A percentile compares a stretch with the other conserved stretches of the same genome.
Evolutionary conservation across 306 rosid genomes (phyloP).

Genomic region (Cucurbita ficifolia): DNA sequence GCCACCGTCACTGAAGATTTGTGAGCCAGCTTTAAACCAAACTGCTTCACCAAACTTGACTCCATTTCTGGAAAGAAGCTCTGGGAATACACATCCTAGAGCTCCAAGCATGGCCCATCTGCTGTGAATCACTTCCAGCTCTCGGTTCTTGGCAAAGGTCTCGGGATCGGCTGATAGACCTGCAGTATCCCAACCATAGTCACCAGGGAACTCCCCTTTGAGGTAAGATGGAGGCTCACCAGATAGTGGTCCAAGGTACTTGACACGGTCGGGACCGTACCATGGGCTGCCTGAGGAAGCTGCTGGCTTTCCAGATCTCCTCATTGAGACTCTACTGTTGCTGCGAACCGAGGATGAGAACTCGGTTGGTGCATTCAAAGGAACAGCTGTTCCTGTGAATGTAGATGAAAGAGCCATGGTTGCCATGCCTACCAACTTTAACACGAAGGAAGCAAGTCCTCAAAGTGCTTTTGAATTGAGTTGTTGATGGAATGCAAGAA

Average conservation of each 20-base stretch:
- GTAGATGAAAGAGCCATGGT: slow-evolving; percentile 24
- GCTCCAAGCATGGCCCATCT: slow-evolving; percentile 31
- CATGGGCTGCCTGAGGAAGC: slow-evolving; percentile 19
- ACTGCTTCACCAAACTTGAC: slow-evolving; percentile 26
- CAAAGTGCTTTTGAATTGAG: neutral
- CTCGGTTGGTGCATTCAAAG: slow-evolving; percentile 10
- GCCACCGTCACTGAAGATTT: slow-evolving; percentile 23
- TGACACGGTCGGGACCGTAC: slow-evolving; percentile 23
- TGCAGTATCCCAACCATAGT: slow-evolving; percentile 26
- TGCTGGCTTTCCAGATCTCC: slow-evolving; percentile 15
- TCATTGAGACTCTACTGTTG: slow-evolving; percentile 18
- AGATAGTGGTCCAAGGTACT: slow-evolving; percentile 26
- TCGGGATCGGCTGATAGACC: slow-evolving; percentile 21
- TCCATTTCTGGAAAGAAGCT: slow-evolving; percentile 27
- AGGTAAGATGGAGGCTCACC: slow-evolving; percentile 28
- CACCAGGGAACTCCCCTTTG: slow-evolving; percentile 19
- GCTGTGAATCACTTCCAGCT: slow-evolving; percentile 18
- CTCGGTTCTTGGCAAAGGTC: slow-evolving; percentile 22
- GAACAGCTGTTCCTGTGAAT: slow-evolving; percentile 17
- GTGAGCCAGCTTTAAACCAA: slow-evolving; percentile 30
- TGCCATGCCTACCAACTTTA: slow-evolving; percentile 11
- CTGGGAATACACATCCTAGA: slow-evolving; percentile 28
- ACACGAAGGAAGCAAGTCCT: neutral
- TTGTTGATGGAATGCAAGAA: neutral
- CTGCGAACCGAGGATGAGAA: slow-evolving; percentile 5